Evolutionary conservation across 192 early-diverging fungal species (phyloP).

Genomic region (Coemansia sp.): DNA sequence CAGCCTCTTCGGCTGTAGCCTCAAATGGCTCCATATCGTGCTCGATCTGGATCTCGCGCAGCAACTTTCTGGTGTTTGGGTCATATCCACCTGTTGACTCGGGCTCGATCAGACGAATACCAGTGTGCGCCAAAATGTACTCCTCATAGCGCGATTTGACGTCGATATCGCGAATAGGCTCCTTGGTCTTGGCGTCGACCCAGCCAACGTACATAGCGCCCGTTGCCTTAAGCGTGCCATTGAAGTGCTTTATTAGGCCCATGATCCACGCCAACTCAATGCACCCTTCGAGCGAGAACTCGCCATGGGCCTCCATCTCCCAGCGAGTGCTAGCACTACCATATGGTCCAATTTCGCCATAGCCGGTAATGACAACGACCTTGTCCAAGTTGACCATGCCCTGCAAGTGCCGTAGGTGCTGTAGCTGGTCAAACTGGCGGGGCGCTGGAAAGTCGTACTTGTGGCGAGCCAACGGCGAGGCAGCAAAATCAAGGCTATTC

Average conservation of each 20-base stretch:
- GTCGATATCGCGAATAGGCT: conserved; percentile 86
- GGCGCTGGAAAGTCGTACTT: conserved; percentile 69
- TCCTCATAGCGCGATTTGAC: conserved; percentile 93
- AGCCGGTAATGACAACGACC: conserved; percentile 91
- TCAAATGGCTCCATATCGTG: conserved; percentile 89
- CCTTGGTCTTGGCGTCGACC: conserved; percentile 84
- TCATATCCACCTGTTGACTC: conserved; percentile 85
- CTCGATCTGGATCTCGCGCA: conserved; percentile 89
- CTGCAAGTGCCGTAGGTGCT: conserved; percentile 65
- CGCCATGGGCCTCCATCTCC: conserved; percentile 93
- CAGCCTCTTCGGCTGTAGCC: conserved; percentile 85
- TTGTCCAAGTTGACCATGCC: conserved; percentile 91
- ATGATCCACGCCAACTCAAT: conserved; percentile 98
- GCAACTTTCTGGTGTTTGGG: conserved; percentile 80
- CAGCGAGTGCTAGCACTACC: conserved; percentile 90
- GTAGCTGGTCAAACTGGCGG: conserved; percentile 67
- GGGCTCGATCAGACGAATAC: conserved; percentile 93
- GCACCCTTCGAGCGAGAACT: conserved; percentile 62
- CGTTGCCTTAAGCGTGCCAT: conserved; percentile 76
- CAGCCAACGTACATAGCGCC: conserved; percentile 80
- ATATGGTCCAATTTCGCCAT: conserved; percentile 90
- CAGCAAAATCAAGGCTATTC: not conserved
- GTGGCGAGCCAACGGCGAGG: conserved; percentile 16
- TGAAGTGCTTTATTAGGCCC: conserved; percentile 90
- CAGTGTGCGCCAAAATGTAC: conserved; percentile 88